Percentiles rank a stretch among this genome's conserved stretches.
Evolutionary conservation across 352 stramenopile genomes (phyloP).

Genomic region (Globisporangium apiculatum): DNA sequence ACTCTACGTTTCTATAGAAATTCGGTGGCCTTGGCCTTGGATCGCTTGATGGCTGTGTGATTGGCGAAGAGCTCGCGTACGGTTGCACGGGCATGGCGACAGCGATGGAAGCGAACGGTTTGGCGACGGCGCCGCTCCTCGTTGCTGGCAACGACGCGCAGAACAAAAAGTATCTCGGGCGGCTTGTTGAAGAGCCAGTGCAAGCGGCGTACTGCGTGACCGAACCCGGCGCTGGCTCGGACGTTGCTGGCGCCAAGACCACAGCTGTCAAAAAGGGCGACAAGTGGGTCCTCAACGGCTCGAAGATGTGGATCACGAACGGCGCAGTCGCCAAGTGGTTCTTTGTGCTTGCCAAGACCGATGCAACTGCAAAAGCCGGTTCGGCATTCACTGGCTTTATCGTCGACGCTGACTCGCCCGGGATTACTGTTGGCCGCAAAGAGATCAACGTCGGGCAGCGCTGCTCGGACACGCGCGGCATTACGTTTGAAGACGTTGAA

Average conservation of each 20-base stretch:
- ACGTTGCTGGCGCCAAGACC: slow-evolving; percentile 87
- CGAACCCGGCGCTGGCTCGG: slow-evolving; percentile 84
- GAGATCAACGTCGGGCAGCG: slow-evolving; percentile 90
- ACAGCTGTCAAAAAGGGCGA: slow-evolving; percentile 90
- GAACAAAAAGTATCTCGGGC: slow-evolving; percentile 84
- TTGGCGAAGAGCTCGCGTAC: slow-evolving; percentile 87
- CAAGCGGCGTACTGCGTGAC: slow-evolving; percentile 89
- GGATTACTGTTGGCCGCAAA: slow-evolving; percentile 85
- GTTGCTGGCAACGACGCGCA: slow-evolving; percentile 77
- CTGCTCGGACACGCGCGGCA: slow-evolving; percentile 85
- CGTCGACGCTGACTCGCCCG: slow-evolving; percentile 79
- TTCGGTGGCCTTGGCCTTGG: slow-evolving; percentile 79
- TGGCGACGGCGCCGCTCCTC: slow-evolving; percentile 78
- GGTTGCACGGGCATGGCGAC: slow-evolving; percentile 89
- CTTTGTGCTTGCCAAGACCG: slow-evolving; percentile 89
- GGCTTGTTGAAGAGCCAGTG: slow-evolving; percentile 72
- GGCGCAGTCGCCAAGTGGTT: slow-evolving; percentile 87
- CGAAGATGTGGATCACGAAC: slow-evolving; percentile 94
- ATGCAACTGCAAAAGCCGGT: slow-evolving; percentile 59
- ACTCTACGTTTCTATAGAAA: slow-evolving; percentile 16
- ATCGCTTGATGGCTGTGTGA: slow-evolving; percentile 78
- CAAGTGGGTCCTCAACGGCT: slow-evolving; percentile 91
- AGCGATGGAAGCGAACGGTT: slow-evolving; percentile 86
- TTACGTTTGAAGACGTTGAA: slow-evolving; percentile 89
- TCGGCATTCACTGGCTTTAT: slow-evolving; percentile 89